Evolutionary conservation across 164 flowering plant genomes (phyloP).

Genomic region (Nymphaea colorata): DNA sequence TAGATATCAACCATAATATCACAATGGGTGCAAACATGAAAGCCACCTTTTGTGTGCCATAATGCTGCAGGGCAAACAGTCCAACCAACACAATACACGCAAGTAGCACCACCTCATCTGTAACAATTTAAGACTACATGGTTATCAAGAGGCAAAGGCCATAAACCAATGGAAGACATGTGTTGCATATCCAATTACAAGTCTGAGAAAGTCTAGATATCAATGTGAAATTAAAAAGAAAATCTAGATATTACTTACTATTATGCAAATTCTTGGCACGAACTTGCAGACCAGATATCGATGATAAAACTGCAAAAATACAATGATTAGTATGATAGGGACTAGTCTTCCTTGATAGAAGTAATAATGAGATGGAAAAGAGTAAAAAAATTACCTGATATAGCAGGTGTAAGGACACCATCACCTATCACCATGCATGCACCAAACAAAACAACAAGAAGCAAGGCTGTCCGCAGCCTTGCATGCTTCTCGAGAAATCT

Average conservation of each 20-base stretch:
- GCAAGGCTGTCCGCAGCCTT: constrained; percentile 39
- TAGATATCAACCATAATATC: constrained; percentile 63
- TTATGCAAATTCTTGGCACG: constrained; percentile 32
- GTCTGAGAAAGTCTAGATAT: background rate
- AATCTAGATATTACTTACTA: constrained; percentile 19
- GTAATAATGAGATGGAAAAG: background rate
- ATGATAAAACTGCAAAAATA: constrained; percentile 57
- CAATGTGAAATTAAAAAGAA: background rate
- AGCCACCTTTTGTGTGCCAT: constrained; percentile 80
- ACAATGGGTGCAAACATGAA: constrained; percentile 80
- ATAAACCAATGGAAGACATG: background rate
- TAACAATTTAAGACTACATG: constrained; percentile 2
- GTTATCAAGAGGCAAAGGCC: background rate
- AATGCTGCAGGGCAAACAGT: constrained; percentile 80
- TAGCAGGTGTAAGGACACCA: constrained; percentile 83
- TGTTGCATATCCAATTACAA: background rate
- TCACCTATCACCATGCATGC: constrained; percentile 88
- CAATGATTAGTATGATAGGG: background rate
- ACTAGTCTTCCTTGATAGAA: background rate
- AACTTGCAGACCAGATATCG: constrained; percentile 67
- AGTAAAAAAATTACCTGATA: constrained; percentile 42
- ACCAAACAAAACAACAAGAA: constrained; percentile 59
- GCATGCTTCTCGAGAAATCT: constrained; percentile 71
- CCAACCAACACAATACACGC: constrained; percentile 79
- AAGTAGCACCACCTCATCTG: constrained; percentile 47